Evolutionary conservation across 768 basidiomycete species (phyloP), one percentile per base, ranked within the genome.

Genomic region (Porpolomopsis calyptriformis): DNA sequence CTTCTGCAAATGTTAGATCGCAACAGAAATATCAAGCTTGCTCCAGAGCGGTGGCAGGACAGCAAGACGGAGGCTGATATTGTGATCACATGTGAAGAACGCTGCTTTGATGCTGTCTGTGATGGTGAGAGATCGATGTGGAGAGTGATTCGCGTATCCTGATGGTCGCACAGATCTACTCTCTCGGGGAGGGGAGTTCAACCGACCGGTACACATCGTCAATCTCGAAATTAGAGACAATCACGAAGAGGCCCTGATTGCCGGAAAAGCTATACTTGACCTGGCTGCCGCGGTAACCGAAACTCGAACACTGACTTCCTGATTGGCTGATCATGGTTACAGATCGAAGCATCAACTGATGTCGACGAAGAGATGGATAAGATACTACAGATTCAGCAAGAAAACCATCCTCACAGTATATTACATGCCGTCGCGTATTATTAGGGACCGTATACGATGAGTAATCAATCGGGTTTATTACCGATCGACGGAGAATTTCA

Each of bases 211-310:
- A 14, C 96, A 99, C 63, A 63, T 99, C 35, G 88, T 99, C 57
- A 99, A 99, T 64, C 78, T 98, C 50, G 96, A 99, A 60, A 98
- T 98, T 65, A 96, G 88, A 68, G 96, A 99, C 65, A 98, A 96
- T 58, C 93, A 97, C 55, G 96, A 98, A 71, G 96, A 99, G 64
- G 96, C 96, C 0, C 70, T 85, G 39, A 90, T 97, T 52, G 96
- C 96, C 20, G 94, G 96, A 14, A 88, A 82, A 62, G 92, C 94
- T 2, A 92, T 98, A 60, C 69, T 98, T 23, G 93, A 94, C 57
- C 69, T 99, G 18, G 91, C 90, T 6, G 71, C 78, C 40, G 85
- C 92, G 45, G 94, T 96, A 57, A 67, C 89, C 72, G 14, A 9
- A 35, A 26, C 10, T 36, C 44, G 19, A 35, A 48, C 20, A 34